Percentiles rank a stretch among this genome's conserved stretches.
Conservation (phyloP, 108 stramenopile genomes). For the Skeletonema costatum region DNA sequence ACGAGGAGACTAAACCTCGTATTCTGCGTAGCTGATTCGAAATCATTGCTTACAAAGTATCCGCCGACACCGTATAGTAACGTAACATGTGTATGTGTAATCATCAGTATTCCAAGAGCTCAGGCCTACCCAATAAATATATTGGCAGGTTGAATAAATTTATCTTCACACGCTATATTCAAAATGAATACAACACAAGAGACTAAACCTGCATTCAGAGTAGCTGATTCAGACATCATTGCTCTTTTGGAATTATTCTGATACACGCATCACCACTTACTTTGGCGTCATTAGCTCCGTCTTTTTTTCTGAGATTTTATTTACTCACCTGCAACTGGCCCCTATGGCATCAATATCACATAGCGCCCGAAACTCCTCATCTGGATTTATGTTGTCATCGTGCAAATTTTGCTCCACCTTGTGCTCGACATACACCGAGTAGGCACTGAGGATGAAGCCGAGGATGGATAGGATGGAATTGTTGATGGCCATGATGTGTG, state of each 20-base stretch:
- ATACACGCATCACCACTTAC: not conserved
- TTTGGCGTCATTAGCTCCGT: not conserved
- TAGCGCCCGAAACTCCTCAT: slow-evolving; percentile 72
- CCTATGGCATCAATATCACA: slow-evolving; percentile 86
- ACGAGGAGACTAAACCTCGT: slow-evolving; percentile 10
- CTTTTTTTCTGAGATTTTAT: not conserved
- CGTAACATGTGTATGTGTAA: too few species aligned
- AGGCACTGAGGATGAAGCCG: slow-evolving; percentile 67
- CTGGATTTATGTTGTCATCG: slow-evolving; percentile 18
- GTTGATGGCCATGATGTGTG: slow-evolving; percentile 31
- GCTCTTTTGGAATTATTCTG: slow-evolving; percentile 9
- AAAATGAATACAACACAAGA: slow-evolving; percentile 19
- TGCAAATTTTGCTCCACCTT: slow-evolving; percentile 43
- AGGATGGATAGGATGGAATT: slow-evolving; percentile 39
- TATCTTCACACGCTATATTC: not conserved
- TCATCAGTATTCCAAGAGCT: too few species aligned
- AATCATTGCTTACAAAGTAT: slow-evolving; percentile 10
- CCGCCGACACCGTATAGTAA: too few species aligned
- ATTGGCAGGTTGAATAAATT: not conserved
- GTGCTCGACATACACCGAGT: slow-evolving; percentile 82
- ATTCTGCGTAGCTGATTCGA: slow-evolving; percentile 3
- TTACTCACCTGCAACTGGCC: slow-evolving; percentile 75
- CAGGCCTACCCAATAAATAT: not conserved
- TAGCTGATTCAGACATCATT: slow-evolving; percentile 42
- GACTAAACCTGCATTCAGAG: slow-evolving; percentile 38